Evolutionary conservation across 352 stramenopile species (phyloP), one percentile per base, ranked within the genome.

Genomic region (Phytophthora sansomeana): DNA sequence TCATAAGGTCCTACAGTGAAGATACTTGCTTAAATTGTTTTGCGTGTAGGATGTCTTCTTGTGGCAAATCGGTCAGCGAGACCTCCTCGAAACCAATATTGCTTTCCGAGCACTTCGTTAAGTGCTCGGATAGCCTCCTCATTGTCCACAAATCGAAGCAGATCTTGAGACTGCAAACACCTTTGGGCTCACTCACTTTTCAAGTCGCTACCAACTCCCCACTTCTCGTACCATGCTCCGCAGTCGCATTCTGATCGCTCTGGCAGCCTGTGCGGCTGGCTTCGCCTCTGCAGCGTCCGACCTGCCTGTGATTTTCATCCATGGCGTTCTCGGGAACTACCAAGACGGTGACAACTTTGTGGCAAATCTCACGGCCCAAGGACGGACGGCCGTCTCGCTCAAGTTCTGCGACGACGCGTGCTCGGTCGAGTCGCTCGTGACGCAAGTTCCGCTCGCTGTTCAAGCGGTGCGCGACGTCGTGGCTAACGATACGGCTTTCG

Each of bases 221-320:
- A n/a, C n/a, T n/a, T n/a, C n/a, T n/a, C n/a, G n/a, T n/a, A 35
- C 13, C 44, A 38, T 39, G 44, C 24, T 38, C 32, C 44, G 44
- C 44, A 19, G 6, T 13, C 24, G 2, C 11, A 13, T 14, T 6
- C 24, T 52, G 5, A 7, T 52, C 13, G 17, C 26, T 6, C 35
- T 4, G 13, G 24, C 44, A 19, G 11, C 24, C 9, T 24, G 13
- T 14, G 10, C 38, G 24, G 24, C 24, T 1, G 5, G 24, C 44
- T 6, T 52, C 13, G 26, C 26, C 6, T 24, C 30, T 6, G 24
- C 44, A 14, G 14, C 47, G 0, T 42, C 47, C 2, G 42, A 28
- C n/a, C 47, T 54, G 3, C 47, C 47, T n/a, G 47, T 54, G n/a
- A 54, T 54, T 17, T 54, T 54, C n/a, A 42, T 54, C 47, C 47